phyloP scores from a whole-genome alignment of 768 basidiomycete species.

The Boletus sp. region DNA sequence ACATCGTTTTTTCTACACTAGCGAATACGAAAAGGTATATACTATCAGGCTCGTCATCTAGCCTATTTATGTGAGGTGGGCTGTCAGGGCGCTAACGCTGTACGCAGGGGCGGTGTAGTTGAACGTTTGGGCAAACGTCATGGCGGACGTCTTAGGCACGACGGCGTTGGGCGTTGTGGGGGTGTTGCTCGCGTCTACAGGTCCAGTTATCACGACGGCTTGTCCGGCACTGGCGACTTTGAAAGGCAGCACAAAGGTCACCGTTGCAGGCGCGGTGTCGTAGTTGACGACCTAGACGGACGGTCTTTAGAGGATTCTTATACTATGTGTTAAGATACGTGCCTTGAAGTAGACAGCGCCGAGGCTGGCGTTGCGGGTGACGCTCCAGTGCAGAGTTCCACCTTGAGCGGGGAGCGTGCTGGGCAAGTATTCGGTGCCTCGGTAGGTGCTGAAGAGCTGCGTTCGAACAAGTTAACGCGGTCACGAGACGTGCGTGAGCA shows the following conservation, averaged over 20 bases:
- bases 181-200: constrained; percentile 52
- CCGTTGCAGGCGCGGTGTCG: constrained; percentile 34
- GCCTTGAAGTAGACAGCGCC: constrained; percentile 58
- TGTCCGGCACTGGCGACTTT: constrained; percentile 43
- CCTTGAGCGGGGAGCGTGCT: constrained; percentile 51
- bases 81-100: constrained; percentile 38
- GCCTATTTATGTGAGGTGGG: constrained; percentile 2
- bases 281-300: constrained; percentile 52
- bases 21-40: not conserved
- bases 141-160: constrained; percentile 44
- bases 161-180: constrained; percentile 48
- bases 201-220: constrained; percentile 50
- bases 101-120: constrained; percentile 52
- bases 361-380: constrained; percentile 33
- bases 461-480: not conserved
- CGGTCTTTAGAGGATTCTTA: not conserved
- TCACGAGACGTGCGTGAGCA: not conserved
- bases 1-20: not conserved
- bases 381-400: constrained; percentile 63
- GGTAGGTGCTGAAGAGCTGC: constrained; percentile 62
- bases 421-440: constrained; percentile 62
- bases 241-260: constrained; percentile 60
- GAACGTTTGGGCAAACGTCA: constrained; percentile 51
- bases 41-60: not conserved
- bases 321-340: not conserved